phyloP scores from a whole-genome alignment of 1,284 basidiomycete genomes.

The Rhodotorula sp. region DNA sequence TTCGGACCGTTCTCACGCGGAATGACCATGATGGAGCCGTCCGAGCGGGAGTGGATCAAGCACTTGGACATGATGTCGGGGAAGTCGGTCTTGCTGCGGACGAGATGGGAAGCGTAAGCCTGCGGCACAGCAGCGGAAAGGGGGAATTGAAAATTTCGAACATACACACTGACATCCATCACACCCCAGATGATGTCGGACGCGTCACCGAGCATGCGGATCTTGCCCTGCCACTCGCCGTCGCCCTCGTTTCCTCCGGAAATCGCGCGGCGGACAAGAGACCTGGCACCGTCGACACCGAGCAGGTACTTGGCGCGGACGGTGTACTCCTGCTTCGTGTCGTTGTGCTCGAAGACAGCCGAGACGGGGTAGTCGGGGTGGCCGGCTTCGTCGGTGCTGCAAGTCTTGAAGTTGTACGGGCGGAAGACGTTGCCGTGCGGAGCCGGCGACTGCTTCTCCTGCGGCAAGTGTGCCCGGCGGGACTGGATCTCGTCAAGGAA shows the following conservation, averaged over 20 bases:
- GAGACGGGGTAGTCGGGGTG: conserved; percentile 36
- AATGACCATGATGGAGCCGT: conserved; percentile 47
- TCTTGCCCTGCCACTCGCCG: conserved; percentile 44
- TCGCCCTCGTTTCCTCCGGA: conserved; percentile 42
- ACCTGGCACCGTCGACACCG: conserved; percentile 49
- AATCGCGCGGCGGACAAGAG: conserved; percentile 47
- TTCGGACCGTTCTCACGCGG: conserved; percentile 42
- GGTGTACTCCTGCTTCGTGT: conserved; percentile 36
- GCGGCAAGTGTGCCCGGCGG: conserved; percentile 36
- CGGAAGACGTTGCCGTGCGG: conserved; percentile 44
- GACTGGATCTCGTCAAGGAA: conserved; percentile 50
- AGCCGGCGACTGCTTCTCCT: conserved; percentile 27
- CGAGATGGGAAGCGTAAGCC: too few relatives aligned
- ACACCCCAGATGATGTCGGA: conserved; percentile 50
- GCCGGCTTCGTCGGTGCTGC: conserved; percentile 33
- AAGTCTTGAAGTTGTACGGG: conserved; percentile 42
- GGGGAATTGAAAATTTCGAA: background rate
- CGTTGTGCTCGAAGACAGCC: conserved; percentile 26
- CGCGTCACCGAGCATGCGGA: conserved; percentile 48
- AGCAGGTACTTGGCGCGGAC: conserved; percentile 51
- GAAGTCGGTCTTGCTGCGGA: conserved; percentile 40
- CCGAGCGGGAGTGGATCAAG: conserved; percentile 45
- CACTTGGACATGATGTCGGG: conserved; percentile 45
- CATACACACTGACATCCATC: conserved; percentile 34
- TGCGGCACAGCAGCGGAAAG: background rate